Percentiles rank a stretch among this genome's conserved stretches.
phyloP scores from a whole-genome alignment of 192 early-diverging fungal genomes.

The Kickxella alabastrina region DNA sequence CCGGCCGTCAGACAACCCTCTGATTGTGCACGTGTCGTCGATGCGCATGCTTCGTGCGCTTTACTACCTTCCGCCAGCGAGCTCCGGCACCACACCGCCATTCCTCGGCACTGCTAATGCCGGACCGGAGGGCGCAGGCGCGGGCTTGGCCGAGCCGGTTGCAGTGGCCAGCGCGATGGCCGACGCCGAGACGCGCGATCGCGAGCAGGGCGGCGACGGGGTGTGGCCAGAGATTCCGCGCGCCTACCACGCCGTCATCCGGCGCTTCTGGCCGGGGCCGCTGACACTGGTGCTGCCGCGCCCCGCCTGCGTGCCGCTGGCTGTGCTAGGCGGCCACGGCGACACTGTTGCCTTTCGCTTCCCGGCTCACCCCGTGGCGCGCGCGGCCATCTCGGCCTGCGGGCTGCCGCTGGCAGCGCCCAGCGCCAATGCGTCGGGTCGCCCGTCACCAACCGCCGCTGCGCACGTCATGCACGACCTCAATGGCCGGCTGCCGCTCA shows the following conservation, averaged over 20 bases:
- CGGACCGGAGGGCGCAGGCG: conserved; percentile 21
- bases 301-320: conserved; percentile 58
- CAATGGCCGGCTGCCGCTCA: conserved; percentile 70
- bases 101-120: conserved; percentile 49
- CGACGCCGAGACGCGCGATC: conserved; percentile 16
- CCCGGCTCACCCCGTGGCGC: conserved; percentile 86
- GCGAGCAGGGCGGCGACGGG: conserved; percentile 7
- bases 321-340: conserved; percentile 77
- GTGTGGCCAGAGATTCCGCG: conserved; percentile 59
- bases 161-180: conserved; percentile 4
- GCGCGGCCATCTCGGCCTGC: conserved; percentile 78
- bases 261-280: conserved; percentile 86
- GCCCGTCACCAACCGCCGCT: conserved; percentile 91
- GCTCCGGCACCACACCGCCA: conserved; percentile 4
- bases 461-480: conserved; percentile 85
- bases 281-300: conserved; percentile 86
- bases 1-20: conserved; percentile 91
- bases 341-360: conserved; percentile 86
- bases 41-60: conserved; percentile 80
- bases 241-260: conserved; percentile 67
- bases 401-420: conserved; percentile 94
- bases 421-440: conserved; percentile 94
- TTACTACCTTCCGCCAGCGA: conserved; percentile 45
- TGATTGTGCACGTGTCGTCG: conserved; percentile 95
- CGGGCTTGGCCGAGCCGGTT: neutral